These are phyloP conservation scores for Neltuma alba DNA, from an alignment of 306 rosid genomes.

Conservation along the genomic window DNA sequence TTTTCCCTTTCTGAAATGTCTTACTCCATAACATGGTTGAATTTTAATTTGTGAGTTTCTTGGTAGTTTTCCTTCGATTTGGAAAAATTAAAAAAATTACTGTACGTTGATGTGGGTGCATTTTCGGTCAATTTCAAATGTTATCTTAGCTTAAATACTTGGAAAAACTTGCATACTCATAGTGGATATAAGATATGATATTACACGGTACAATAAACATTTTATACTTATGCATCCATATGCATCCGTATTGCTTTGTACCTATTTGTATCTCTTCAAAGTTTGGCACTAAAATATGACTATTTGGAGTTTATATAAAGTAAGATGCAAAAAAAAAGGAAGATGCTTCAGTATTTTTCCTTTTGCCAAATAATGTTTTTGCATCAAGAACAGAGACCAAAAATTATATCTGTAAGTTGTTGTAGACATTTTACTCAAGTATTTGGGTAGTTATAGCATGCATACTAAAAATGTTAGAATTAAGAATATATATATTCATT, in stretches of 20 bases:
- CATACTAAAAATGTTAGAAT: not conserved
- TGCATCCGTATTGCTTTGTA: not conserved
- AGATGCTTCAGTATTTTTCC: not conserved
- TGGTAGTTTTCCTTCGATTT: not conserved
- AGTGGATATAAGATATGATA: not conserved
- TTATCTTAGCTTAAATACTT: not conserved
- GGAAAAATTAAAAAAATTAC: constrained; percentile 2
- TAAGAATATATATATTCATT: not conserved
- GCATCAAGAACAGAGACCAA: not conserved
- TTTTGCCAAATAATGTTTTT: not conserved
- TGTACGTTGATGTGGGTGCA: not conserved
- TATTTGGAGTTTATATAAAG: not conserved
- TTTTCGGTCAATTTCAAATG: constrained; percentile 10
- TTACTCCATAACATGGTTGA: constrained; percentile 5
- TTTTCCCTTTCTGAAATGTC: not conserved
- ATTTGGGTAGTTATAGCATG: not conserved
- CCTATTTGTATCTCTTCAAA: not conserved
- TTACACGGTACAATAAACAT: too few relatives aligned
- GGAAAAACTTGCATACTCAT: not conserved
- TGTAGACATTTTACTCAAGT: not conserved
- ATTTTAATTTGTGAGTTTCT: constrained; percentile 5
- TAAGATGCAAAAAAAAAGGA: not conserved
- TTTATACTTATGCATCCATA: not conserved
- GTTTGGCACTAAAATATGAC: not conserved
- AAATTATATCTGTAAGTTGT: not conserved